A percentile compares a stretch with the other conserved stretches of the same genome.
Evolutionary conservation across 1,284 basidiomycete genomes (phyloP).

Genomic region (Hypsizygus ulmarius): DNA sequence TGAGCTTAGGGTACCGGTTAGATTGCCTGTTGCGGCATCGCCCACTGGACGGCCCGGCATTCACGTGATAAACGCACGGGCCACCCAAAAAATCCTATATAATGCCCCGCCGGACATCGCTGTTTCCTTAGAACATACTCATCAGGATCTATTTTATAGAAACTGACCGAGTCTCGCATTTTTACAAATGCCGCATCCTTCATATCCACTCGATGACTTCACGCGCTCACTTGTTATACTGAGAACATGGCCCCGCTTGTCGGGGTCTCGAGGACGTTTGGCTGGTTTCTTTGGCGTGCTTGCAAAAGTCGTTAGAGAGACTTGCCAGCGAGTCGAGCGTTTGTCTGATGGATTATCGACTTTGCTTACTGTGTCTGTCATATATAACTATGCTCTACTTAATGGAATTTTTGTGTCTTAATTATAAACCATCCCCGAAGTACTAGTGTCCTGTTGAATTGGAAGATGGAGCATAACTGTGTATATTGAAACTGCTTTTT

Average conservation of each 20-base stretch:
- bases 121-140: conserved; percentile 71
- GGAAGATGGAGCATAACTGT: no score
- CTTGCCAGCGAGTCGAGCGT: conserved; percentile 63
- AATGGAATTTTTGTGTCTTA: no score
- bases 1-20: no score
- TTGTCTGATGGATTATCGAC: conserved; percentile 75
- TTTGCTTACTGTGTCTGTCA: background rate
- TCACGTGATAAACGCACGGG: background rate
- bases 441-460: no score
- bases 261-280: conserved; percentile 73
- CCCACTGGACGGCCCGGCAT: background rate
- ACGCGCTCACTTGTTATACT: conserved; percentile 68
- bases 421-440: no score
- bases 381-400: no score
- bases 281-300: conserved; percentile 33
- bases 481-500: no score
- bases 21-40: background rate
- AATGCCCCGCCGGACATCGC: background rate
- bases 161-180: conserved; percentile 85
- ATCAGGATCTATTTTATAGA: conserved; percentile 80
- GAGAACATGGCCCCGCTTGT: conserved; percentile 59
- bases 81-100: background rate
- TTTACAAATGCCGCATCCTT: conserved; percentile 78
- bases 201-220: conserved; percentile 74
- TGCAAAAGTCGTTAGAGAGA: conserved; percentile 33